Evolutionary conservation across 352 stramenopile species (phyloP).

Genomic region (Phytophthora pseudosyringae): DNA sequence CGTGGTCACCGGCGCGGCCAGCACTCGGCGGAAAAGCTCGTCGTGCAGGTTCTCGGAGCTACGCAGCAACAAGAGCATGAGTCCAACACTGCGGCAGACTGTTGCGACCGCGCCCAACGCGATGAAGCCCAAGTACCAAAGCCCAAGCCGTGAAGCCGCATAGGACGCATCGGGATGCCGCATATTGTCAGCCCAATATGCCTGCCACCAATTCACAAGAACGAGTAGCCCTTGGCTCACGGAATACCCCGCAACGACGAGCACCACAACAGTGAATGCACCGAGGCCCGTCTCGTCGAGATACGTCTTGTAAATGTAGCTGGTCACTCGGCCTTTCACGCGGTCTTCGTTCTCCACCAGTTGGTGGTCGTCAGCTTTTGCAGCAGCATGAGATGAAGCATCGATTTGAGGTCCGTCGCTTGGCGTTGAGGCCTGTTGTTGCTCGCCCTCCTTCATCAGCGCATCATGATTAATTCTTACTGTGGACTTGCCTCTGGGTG

Average conservation of each 20-base stretch:
- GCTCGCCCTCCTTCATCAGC: neutral
- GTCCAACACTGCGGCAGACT: constrained; percentile 29
- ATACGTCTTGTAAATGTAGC: constrained; percentile 38
- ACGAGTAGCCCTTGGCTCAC: constrained; percentile 38
- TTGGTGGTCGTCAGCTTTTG: neutral
- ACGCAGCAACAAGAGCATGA: constrained; percentile 35
- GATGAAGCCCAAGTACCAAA: constrained; percentile 52
- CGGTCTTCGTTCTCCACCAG: constrained; percentile 43
- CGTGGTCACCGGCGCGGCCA: constrained; percentile 46
- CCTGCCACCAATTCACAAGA: constrained; percentile 50
- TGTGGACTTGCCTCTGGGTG: neutral
- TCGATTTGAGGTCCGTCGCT: neutral
- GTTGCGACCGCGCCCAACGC: constrained; percentile 27
- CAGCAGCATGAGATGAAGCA: neutral
- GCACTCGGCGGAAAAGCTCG: constrained; percentile 47
- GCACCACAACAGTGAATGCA: constrained; percentile 22
- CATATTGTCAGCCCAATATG: constrained; percentile 45
- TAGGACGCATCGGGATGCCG: neutral
- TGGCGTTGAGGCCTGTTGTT: neutral
- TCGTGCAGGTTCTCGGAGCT: constrained; percentile 42
- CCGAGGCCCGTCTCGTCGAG: constrained; percentile 39
- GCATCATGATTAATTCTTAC: neutral
- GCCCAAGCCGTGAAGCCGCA: constrained; percentile 26
- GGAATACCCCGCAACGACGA: constrained; percentile 19
- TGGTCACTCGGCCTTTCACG: constrained; percentile 36